These are phyloP conservation scores for Naematelia aurantialba DNA, from an alignment of 768 basidiomycete species.

Conservation along the genomic window DNA sequence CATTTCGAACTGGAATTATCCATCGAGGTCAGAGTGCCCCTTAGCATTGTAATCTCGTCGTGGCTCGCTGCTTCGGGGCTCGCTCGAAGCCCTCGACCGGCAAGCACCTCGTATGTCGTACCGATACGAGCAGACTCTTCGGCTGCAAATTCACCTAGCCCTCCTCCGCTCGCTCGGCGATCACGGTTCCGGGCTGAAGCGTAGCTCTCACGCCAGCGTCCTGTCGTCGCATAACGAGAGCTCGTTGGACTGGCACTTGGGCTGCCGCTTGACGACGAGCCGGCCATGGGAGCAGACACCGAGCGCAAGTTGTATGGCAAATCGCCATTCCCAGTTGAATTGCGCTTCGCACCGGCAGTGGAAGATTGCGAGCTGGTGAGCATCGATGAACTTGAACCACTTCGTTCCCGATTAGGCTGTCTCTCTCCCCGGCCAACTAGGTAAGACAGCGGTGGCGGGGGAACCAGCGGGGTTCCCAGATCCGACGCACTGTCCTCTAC, in stretches of 20 bases:
- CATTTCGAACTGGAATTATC: slow-evolving; percentile 3
- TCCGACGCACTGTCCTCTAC: slow-evolving; percentile 10
- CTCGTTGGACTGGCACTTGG: slow-evolving; percentile 38
- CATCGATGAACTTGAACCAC: slow-evolving; percentile 32
- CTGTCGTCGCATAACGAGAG: slow-evolving; percentile 29
- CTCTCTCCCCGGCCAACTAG: slow-evolving; percentile 57
- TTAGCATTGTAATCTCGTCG: neutral
- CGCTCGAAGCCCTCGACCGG: neutral
- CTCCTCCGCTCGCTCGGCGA: neutral
- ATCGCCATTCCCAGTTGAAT: neutral
- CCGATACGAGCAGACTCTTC: slow-evolving; percentile 10
- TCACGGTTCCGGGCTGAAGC: slow-evolving; percentile 12
- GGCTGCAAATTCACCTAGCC: neutral
- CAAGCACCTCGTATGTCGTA: slow-evolving; percentile 3
- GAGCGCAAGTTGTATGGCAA: slow-evolving; percentile 28
- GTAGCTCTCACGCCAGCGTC: slow-evolving; percentile 27
- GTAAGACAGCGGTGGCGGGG: slow-evolving; percentile 87
- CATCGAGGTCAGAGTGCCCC: slow-evolving; percentile 2
- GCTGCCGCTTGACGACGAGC: slow-evolving; percentile 37
- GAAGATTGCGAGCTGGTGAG: slow-evolving; percentile 20
- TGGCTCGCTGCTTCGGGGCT: slow-evolving; percentile 4
- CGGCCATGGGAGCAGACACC: slow-evolving; percentile 43
- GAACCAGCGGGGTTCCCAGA: slow-evolving; percentile 63
- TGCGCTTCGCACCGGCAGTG: neutral
- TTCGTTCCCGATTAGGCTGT: slow-evolving; percentile 28